A percentile compares a stretch with the other conserved stretches of the same genome.
These are phyloP conservation scores for Prinsepia uniflora DNA, from an alignment of 306 rosid species.

Conservation along the genomic window DNA sequence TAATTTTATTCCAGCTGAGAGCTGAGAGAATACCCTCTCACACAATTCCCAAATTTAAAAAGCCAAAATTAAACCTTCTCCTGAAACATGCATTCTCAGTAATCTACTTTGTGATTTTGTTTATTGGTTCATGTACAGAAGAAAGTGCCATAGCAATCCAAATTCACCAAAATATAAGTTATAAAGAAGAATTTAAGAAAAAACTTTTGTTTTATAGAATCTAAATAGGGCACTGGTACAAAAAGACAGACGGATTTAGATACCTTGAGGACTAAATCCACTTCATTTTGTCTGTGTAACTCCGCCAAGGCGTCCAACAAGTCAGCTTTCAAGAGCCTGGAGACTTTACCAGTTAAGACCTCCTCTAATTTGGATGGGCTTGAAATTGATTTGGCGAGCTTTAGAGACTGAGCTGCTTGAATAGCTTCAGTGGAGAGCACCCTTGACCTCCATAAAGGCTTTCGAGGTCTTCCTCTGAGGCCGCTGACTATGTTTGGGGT, in stretches of 20 bases:
- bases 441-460: constrained; percentile 40
- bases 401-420: constrained; percentile 62
- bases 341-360: constrained; percentile 38
- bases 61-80: not conserved
- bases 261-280: constrained; percentile 49
- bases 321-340: constrained; percentile 56
- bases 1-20: not conserved
- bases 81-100: too few relatives aligned
- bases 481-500: constrained; percentile 34
- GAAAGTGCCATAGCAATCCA: not conserved
- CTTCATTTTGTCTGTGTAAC: constrained; percentile 49
- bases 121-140: not conserved
- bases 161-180: not conserved
- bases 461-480: constrained; percentile 43
- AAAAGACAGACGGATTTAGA: too few relatives aligned
- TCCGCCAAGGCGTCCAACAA: constrained; percentile 47
- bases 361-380: constrained; percentile 33
- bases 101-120: not conserved
- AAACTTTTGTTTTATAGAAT: not conserved
- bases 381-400: constrained; percentile 43
- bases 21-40: not conserved
- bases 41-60: not conserved
- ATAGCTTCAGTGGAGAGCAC: constrained; percentile 57
- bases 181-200: not conserved
- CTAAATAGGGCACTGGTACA: not conserved